Base-by-base conservation (phyloP, 257 asterid genomes). In the Petunia axillaris region DNA sequence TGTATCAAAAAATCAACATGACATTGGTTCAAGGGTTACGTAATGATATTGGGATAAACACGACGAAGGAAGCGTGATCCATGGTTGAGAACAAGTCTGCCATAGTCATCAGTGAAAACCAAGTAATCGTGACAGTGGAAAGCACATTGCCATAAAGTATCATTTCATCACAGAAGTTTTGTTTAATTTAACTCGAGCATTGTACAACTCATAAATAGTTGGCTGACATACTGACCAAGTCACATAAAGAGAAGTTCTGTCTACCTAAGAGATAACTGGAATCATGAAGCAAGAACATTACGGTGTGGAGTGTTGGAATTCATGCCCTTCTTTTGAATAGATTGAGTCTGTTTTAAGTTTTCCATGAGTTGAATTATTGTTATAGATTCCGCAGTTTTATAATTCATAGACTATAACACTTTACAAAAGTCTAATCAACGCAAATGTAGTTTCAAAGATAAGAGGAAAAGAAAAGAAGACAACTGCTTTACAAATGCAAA, bases 141-240 rank as follows among this genome's bases (percentile, higher is more conserved):
- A 68, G 8, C 76, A 70, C 58, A 70, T 16, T 43, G 46, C 2
- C 76, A 70, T 44, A 70, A 70, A 46, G 9, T 70, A 70, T 37
- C 9, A 46, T 46, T 70, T 25, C 58, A 70, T 9, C 58, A 16
- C 10, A 70, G 76, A 70, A 70, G 41, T 70, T 44, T 16, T 3
- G 37, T 15, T 25, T 43, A 43, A 46, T 16, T 70, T 70, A 46
- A 25, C 76, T 46, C 38, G 2, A 46, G 76, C 16, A 41, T 43
- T 67, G 75, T 38, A 67, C 75, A 70, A 44, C 40, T 16, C 13
- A 70, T 68, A 70, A 44, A 70, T 25, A 44, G 76, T 46, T 44
- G 25, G 46, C 76, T 25, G 76, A 70, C 16, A 70, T 46, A 70
- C 76, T 46, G 46, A 70, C 76, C 76, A 70, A 46, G 58, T 46